Evolutionary conservation across 1,139 yeast genomes (phyloP), one percentile per base, ranked within the genome.

Genomic region (Debaryomycetaceae sp.): DNA sequence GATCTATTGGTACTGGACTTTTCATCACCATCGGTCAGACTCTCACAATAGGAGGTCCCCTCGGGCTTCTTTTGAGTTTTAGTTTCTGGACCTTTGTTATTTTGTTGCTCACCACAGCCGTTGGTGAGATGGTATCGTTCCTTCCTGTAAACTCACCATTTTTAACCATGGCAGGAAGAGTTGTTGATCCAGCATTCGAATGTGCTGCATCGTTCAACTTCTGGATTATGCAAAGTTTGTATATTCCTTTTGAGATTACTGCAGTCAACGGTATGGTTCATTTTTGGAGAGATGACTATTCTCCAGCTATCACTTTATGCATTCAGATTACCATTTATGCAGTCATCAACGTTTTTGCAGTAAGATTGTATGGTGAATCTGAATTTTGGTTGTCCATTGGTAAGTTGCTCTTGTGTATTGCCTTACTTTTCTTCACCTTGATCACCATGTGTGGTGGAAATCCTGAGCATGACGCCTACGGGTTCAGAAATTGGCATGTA

Each of bases 391-490:
- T 87, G 31, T 81, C 91, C 5, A 70, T 87, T 42, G 85, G 87
- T 42, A 88, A 88, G 62, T 80, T 87, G 40, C 52, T 86, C 2
- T 68, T 87, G 39, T 87, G 89, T 43, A 62, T 84, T 39, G 96
- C 95, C 0, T 72, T 88, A 39, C 79, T 87, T 51, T 56, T 83
- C 33, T 87, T 86, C 66, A 85, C 93, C 0, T 80, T 87, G 50
- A 59, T 87, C 49, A 82, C 90, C 11, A 87, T 87, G 96, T 78
- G 85, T 45, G 96, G 96, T 20, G 96, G 95, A 17, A 87, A 87
- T 60, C 90, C 90, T 5, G 54, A 71, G 42, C 77, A 72, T 48
- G 86, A 83, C 58, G 80, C 77, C 1, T 82, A 77, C 60, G 90
- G 90, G 0, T 85, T 85, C 63, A 69, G 87, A 49, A 63, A 81